Base-by-base conservation (phyloP, 2,329 filamentous ascomycete genomes). In the Dendrostoma leiphaemia region DNA sequence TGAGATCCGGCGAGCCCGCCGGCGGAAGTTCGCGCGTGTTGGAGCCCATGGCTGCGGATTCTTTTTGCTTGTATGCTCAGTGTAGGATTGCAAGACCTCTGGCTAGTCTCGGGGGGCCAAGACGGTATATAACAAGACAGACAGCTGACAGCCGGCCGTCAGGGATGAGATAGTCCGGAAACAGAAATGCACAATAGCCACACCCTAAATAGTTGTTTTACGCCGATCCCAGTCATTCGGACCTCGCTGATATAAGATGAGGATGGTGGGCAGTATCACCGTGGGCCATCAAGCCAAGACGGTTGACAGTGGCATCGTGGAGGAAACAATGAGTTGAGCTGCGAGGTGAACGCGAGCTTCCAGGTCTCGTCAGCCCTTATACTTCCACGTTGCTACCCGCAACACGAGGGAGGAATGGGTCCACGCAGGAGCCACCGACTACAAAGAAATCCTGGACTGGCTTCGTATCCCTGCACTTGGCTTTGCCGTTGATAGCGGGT, bases 1-100 rank as follows among this genome's bases (percentile, higher is more conserved):
- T 60, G 2, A 82, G 70, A 24, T 67, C 63, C 2, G 71, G 63
- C 19, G 69, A 67, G 13, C 62, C 59, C 28, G 71, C 67, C 32
- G 64, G 49, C 5, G 71, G 72, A 43, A 74, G 69, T 43, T 57
- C 50, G 24, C 57, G 55, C 29, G 37, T 23, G 5, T 56, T 51
- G 34, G 71, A 71, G 51, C 69, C 67, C 72, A 74, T 74, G 37
- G 58, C 13, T n/a, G 28, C 17, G 6, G 41, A 24, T 15, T 3
- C 15, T n/a, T n/a, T n/a, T 45, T 23, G 10, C 13, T n/a, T 8
- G 29, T 8, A n/a, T n/a, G n/a, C 29, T 6, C 4, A 9, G 9
- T 28, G 26, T 61, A n/a, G n/a, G n/a, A n/a, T n/a, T n/a, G n/a
- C n/a, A n/a, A n/a, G n/a, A n/a, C 15, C 9, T 41, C 6, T 41